Evolutionary conservation across 2,329 filamentous ascomycete genomes (phyloP).

Genomic region (Didymella arachidicola): DNA sequence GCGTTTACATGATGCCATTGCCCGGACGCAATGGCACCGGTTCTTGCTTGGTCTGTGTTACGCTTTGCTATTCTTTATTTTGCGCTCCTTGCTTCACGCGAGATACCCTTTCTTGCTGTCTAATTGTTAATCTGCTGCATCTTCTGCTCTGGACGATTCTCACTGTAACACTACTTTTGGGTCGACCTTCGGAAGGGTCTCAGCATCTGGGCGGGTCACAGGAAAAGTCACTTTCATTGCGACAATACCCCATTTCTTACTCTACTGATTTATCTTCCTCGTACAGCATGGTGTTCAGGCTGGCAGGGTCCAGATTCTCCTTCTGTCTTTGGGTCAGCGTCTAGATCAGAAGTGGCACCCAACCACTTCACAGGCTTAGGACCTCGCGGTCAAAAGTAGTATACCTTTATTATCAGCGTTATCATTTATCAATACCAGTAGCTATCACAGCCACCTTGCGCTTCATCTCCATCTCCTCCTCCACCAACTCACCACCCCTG

Average conservation of each 20-base stretch:
- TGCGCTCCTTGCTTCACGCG: slow-evolving; percentile 46
- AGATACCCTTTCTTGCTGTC: slow-evolving; percentile 52
- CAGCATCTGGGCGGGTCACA: slow-evolving; percentile 48
- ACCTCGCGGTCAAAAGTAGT: slow-evolving; percentile 30
- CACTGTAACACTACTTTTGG: slow-evolving; percentile 48
- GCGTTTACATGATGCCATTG: slow-evolving; percentile 20
- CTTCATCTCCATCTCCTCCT: neutral
- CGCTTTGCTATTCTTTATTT: slow-evolving; percentile 26
- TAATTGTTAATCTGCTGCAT: slow-evolving; percentile 48
- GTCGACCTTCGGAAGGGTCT: slow-evolving; percentile 32
- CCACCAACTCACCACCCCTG: neutral
- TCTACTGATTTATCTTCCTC: slow-evolving; percentile 28
- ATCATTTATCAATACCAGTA: slow-evolving; percentile 16
- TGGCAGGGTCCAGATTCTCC: slow-evolving; percentile 37
- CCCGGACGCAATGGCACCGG: slow-evolving; percentile 39
- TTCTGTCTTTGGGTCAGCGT: slow-evolving; percentile 27
- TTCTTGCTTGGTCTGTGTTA: slow-evolving; percentile 30
- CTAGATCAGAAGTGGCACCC: slow-evolving; percentile 19
- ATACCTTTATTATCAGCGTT: slow-evolving; percentile 19
- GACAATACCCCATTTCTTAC: slow-evolving; percentile 44
- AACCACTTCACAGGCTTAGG: slow-evolving; percentile 12
- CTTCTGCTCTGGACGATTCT: slow-evolving; percentile 43
- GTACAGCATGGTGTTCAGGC: slow-evolving; percentile 27
- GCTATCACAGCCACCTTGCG: slow-evolving; percentile 4
- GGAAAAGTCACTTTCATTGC: slow-evolving; percentile 50